phyloP scores from a whole-genome alignment of 23 red algal species.

The Cyanidiococcus yangmingshanensis region DNA sequence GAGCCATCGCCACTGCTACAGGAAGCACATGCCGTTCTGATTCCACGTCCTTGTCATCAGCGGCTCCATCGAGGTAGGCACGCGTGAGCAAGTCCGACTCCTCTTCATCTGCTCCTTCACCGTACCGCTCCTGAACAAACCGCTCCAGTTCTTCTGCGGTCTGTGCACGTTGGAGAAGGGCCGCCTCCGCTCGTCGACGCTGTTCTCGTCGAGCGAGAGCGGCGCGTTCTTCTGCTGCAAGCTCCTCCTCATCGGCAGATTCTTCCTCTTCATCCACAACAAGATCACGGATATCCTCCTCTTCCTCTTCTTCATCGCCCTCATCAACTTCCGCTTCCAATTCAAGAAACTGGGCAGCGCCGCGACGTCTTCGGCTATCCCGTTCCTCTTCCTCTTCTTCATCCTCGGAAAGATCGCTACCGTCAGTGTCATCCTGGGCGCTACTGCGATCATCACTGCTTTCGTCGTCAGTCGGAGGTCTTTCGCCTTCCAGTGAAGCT shows the following conservation, averaged over 20 bases:
- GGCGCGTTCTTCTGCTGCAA: not conserved
- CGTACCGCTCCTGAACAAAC: constrained; percentile 16
- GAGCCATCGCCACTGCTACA: constrained; percentile 31
- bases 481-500: no score
- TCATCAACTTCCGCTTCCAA: constrained; percentile 40
- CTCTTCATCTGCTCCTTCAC: constrained; percentile 5
- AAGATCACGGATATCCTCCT: not conserved
- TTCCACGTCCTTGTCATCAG: constrained; percentile 28
- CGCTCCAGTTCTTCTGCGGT: constrained; percentile 41
- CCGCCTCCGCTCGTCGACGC: constrained; percentile 3
- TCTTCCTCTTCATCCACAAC: not conserved
- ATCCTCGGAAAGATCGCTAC: not conserved
- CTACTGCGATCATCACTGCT: no score
- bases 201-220: constrained; percentile 12
- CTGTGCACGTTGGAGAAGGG: constrained; percentile 8
- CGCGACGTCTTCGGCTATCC: constrained; percentile 35
- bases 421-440: no score
- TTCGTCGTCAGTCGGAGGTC: no score
- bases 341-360: constrained; percentile 41
- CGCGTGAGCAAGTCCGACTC: constrained; percentile 18
- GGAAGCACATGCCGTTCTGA: not conserved
- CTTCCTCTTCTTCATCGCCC: constrained; percentile 35
- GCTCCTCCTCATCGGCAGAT: constrained; percentile 2
- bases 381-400: constrained; percentile 39
- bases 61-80: constrained; percentile 18